Percentiles rank a stretch among this genome's conserved stretches.
Evolutionary conservation across 495 filamentous ascomycete species (phyloP).

Genomic region (Aspergillus wentii): DNA sequence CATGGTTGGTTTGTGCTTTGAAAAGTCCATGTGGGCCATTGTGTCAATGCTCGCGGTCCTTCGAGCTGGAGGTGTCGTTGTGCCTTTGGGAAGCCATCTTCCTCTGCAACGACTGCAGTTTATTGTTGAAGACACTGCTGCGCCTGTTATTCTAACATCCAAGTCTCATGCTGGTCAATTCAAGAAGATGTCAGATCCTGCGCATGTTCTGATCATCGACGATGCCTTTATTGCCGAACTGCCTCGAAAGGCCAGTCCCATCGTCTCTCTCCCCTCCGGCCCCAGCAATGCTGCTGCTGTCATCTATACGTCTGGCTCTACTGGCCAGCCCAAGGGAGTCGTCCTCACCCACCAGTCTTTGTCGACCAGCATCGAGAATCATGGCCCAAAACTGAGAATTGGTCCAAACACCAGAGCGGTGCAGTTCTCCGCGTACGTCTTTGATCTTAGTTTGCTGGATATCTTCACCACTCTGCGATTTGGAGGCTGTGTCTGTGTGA

Average conservation of each 20-base stretch:
- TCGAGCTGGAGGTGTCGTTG: slow-evolving; percentile 27
- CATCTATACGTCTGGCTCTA: slow-evolving; percentile 36
- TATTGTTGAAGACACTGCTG: slow-evolving; percentile 22
- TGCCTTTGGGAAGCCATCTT: slow-evolving; percentile 16
- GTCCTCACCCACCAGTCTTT: slow-evolving; percentile 36
- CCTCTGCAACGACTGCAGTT: slow-evolving; percentile 18
- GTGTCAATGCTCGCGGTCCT: slow-evolving; percentile 34
- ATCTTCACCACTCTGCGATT: slow-evolving; percentile 32
- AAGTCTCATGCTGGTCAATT: slow-evolving; percentile 1
- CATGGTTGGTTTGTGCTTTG: slow-evolving; percentile 48
- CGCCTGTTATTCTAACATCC: slow-evolving; percentile 21
- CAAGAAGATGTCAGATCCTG: slow-evolving; percentile 1
- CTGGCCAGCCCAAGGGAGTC: slow-evolving; percentile 38
- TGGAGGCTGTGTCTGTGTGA: slow-evolving; percentile 29
- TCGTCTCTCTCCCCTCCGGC: not conserved
- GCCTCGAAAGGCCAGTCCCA: not conserved
- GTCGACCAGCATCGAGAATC: slow-evolving; percentile 16
- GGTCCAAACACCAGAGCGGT: slow-evolving; percentile 27
- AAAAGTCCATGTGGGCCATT: slow-evolving; percentile 39
- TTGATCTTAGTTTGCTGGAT: slow-evolving; percentile 33
- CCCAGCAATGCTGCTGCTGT: slow-evolving; percentile 7
- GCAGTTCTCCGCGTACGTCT: slow-evolving; percentile 38
- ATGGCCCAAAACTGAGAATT: slow-evolving; percentile 13
- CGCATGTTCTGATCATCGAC: slow-evolving; percentile 1
- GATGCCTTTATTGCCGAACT: too few species aligned